phyloP scores from a whole-genome alignment of 768 basidiomycete species.

The Lactifluus pinguis region DNA sequence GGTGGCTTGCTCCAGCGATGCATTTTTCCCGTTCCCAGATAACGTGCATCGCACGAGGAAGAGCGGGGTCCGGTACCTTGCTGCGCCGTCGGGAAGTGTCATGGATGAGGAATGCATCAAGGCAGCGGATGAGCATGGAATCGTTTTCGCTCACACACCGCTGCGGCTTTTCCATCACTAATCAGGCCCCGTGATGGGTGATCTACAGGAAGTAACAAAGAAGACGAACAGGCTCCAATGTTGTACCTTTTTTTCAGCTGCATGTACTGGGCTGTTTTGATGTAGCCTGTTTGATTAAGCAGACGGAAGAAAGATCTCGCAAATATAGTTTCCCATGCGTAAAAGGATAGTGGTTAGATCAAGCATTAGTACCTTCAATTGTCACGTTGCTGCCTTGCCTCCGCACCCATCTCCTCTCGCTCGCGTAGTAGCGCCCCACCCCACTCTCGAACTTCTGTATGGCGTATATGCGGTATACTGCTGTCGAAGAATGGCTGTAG shows the following conservation, averaged over 20 bases:
- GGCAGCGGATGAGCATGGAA: slow-evolving; percentile 86
- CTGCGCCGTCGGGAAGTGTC: slow-evolving; percentile 87
- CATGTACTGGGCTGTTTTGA: not conserved
- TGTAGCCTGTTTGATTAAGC: not conserved
- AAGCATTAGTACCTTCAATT: not conserved
- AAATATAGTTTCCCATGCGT: not conserved
- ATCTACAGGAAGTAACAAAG: not conserved
- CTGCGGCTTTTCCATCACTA: slow-evolving; percentile 88
- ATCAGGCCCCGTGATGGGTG: slow-evolving; percentile 5
- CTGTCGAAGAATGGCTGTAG: slow-evolving; percentile 76
- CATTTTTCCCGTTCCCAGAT: slow-evolving; percentile 99
- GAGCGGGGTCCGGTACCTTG: slow-evolving; percentile 89
- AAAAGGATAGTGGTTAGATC: not conserved
- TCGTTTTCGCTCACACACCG: slow-evolving; percentile 86
- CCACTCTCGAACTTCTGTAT: slow-evolving; percentile 69
- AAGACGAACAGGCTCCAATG: not conserved
- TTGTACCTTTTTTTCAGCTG: not conserved
- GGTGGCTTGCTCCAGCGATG: slow-evolving; percentile 92
- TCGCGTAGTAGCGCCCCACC: slow-evolving; percentile 48
- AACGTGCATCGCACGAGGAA: slow-evolving; percentile 90
- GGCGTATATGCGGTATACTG: slow-evolving; percentile 62
- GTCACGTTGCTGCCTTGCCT: not conserved
- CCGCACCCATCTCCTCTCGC: slow-evolving; percentile 26
- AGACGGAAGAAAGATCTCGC: not conserved
- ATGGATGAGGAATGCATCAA: slow-evolving; percentile 98